Evolutionary conservation across 179 eudicot species (phyloP).

Genomic region (Dionaea muscipula): DNA sequence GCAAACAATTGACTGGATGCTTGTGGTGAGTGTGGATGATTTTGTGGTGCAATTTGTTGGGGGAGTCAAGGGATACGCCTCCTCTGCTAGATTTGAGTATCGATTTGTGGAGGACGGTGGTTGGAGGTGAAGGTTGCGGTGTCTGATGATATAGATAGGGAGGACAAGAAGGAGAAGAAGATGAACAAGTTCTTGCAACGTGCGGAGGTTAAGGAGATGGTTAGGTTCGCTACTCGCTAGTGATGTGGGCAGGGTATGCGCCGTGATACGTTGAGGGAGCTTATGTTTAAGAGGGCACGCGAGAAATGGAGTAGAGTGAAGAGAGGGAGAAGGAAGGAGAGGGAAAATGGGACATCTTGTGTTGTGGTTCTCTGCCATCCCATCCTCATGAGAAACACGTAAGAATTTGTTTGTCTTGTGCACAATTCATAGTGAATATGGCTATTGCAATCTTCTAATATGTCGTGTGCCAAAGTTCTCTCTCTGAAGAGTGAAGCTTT

Average conservation of each 20-base stretch:
- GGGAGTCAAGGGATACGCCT: conserved; percentile 3
- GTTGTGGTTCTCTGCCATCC: conserved; percentile 55
- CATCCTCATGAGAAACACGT: not conserved
- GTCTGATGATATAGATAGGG: conserved; percentile 66
- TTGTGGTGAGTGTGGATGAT: conserved; percentile 49
- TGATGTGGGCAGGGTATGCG: too few relatives aligned
- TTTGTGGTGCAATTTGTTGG: conserved; percentile 26
- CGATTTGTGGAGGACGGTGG: conserved; percentile 69
- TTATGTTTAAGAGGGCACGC: too few relatives aligned
- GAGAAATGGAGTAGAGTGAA: too few relatives aligned
- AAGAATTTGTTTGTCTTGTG: not conserved
- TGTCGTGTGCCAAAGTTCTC: not conserved
- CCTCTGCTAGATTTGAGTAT: conserved; percentile 43
- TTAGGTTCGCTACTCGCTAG: conserved; percentile 77
- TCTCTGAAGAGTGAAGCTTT: not conserved
- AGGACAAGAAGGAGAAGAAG: conserved; percentile 60
- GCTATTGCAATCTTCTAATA: not conserved
- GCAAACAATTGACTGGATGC: conserved; percentile 50
- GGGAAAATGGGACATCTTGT: too few relatives aligned
- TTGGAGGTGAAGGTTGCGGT: conserved; percentile 63
- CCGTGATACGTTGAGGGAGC: too few relatives aligned
- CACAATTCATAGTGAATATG: not conserved
- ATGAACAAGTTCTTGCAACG: conserved; percentile 58
- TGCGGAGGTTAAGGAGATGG: conserved; percentile 65
- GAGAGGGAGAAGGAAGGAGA: too few relatives aligned